Percentiles rank a stretch among this genome's conserved stretches.
Evolutionary conservation across 2,329 filamentous ascomycete genomes (phyloP).

Genomic region (Ambrosiella xylebori): DNA sequence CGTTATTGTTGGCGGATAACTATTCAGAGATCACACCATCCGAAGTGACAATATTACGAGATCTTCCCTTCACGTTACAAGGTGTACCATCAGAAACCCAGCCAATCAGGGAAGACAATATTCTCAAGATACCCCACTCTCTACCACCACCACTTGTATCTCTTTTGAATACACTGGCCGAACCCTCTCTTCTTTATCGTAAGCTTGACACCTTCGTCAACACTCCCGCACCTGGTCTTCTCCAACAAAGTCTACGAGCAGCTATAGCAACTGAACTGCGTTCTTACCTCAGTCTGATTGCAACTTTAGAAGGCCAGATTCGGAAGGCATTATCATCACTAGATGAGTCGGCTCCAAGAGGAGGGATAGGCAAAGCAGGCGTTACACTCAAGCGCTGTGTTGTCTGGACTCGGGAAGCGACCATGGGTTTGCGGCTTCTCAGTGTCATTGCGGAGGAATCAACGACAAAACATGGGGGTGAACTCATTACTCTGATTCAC

Average conservation of each 20-base stretch:
- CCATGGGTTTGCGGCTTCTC: slow-evolving; percentile 86
- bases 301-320: slow-evolving; percentile 84
- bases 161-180: slow-evolving; percentile 73
- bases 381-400: slow-evolving; percentile 92
- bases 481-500: slow-evolving; percentile 86
- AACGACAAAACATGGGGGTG: slow-evolving; percentile 64
- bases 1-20: slow-evolving; percentile 38
- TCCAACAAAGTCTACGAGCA: slow-evolving; percentile 79
- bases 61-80: slow-evolving; percentile 84
- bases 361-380: slow-evolving; percentile 64
- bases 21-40: slow-evolving; percentile 40
- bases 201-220: slow-evolving; percentile 68
- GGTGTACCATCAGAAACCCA: slow-evolving; percentile 78
- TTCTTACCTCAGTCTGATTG: slow-evolving; percentile 78
- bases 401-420: slow-evolving; percentile 93
- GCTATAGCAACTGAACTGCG: slow-evolving; percentile 72
- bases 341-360: slow-evolving; percentile 48
- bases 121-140: slow-evolving; percentile 58
- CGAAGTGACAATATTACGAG: slow-evolving; percentile 52
- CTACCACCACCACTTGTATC: slow-evolving; percentile 74
- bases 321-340: slow-evolving; percentile 60
- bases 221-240: slow-evolving; percentile 61
- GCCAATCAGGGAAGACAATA: slow-evolving; percentile 51
- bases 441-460: slow-evolving; percentile 88
- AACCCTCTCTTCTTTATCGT: slow-evolving; percentile 83